Base-by-base conservation (phyloP, 2,329 filamentous ascomycete species). In the Beauveria medogensis region DNA sequence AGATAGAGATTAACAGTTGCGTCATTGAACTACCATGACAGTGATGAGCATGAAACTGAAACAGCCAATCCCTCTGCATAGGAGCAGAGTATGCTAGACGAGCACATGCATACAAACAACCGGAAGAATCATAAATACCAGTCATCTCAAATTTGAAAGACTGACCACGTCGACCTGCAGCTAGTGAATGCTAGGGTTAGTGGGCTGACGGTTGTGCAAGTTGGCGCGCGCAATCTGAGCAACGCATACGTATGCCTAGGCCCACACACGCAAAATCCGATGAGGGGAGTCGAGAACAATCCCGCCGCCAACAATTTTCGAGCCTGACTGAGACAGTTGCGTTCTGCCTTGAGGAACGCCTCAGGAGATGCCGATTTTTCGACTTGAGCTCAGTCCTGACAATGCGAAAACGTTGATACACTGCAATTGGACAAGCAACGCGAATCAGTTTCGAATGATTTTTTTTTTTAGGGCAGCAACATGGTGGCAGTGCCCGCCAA, bases 241-340 rank as follows among this genome's bases (percentile, higher is more conserved):
- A 28, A 57, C 12, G 55, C 55, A 22, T 57, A 57, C 55, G 55
- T 57, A 57, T 50, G 55, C 55, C 14, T 28, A 3, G 55, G 46
- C 46, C 55, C 55, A 57, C 55, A 28, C 12, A 28, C 30, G 18
- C 28, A 14, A 16, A 16, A 28, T 41, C 22, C 46, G 44, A 28
- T 34, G 55, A 41, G 30, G 30, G 22, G 8, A 9, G 7, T 3
- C 18, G 5, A 24, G 14, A 20, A 7, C 10, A 48, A 40, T 10
- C 22, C 3, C n/a, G 5, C n/a, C 18, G 55, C 43, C 55, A 41
- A 24, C 5, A 8, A 16, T 48, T 57, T 10, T 10, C 16, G 37
- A 44, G 37, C 24, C 37, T n/a, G 44, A n/a, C 28, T 40, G n/a
- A 48, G 7, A 48, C 44, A 34, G 24, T 14, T 20, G 20, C 28